phyloP scores from a whole-genome alignment of 495 filamentous ascomycete genomes.

The Talaromyces adpressus region DNA sequence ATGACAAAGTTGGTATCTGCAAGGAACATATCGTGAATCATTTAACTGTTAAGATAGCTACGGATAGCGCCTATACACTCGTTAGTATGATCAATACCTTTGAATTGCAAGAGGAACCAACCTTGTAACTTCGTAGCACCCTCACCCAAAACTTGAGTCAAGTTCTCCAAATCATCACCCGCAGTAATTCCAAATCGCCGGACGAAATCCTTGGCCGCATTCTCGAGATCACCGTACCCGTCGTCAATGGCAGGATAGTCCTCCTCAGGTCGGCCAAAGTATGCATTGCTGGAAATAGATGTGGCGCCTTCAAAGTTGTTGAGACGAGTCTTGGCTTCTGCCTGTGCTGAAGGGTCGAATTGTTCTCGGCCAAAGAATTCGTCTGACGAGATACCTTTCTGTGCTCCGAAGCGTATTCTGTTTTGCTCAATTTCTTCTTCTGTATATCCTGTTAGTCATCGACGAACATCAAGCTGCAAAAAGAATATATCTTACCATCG shows the following conservation, averaged over 20 bases:
- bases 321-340: slow-evolving; percentile 80
- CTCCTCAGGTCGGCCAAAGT: slow-evolving; percentile 88
- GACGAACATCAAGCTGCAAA: not conserved
- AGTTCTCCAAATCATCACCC: slow-evolving; percentile 87
- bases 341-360: slow-evolving; percentile 72
- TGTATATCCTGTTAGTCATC: slow-evolving; percentile 10
- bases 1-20: slow-evolving; percentile 5
- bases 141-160: slow-evolving; percentile 74
- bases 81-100: slow-evolving; percentile 10
- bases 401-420: slow-evolving; percentile 59
- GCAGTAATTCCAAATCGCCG: slow-evolving; percentile 91
- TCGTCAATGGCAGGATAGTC: slow-evolving; percentile 52
- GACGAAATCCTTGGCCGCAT: slow-evolving; percentile 89
- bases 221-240: slow-evolving; percentile 78
- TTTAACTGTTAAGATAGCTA: slow-evolving; percentile 69
- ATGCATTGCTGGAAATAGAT: slow-evolving; percentile 88
- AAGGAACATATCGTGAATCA: slow-evolving; percentile 2
- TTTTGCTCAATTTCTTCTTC: slow-evolving; percentile 34
- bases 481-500: slow-evolving; percentile 52
- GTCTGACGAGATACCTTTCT: slow-evolving; percentile 96
- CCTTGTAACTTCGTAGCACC: slow-evolving; percentile 79
- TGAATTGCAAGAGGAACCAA: slow-evolving; percentile 3
- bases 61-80: slow-evolving; percentile 56
- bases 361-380: slow-evolving; percentile 92
- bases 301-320: slow-evolving; percentile 89